Conservation (phyloP, 2,329 filamentous ascomycete genomes). For the Teratosphaeria gauchensis region DNA sequence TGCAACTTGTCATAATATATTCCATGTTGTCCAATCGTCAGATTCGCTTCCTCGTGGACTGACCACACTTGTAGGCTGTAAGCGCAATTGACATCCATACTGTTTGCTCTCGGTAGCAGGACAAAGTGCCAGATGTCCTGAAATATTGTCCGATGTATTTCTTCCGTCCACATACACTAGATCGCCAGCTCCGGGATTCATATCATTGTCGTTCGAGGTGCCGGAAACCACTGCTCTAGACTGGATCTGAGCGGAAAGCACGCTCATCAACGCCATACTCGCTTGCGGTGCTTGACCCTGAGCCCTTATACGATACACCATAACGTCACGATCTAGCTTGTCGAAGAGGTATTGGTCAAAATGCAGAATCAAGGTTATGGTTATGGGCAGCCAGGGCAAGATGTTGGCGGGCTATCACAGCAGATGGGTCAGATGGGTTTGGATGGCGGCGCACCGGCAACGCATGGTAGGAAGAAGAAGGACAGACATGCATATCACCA, state of each 20-base stretch:
- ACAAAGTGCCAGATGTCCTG: neutral
- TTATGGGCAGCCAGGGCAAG: conserved; percentile 1
- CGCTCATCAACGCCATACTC: neutral
- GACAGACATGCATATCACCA: conserved; percentile 87
- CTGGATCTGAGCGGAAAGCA: neutral
- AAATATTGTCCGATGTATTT: neutral
- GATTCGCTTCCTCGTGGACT: neutral
- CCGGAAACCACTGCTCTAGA: neutral
- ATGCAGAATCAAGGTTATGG: conserved; percentile 5
- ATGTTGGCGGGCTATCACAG: conserved; percentile 42
- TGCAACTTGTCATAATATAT: neutral
- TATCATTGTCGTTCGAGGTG: neutral
- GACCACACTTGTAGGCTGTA: neutral
- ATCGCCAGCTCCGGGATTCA: neutral
- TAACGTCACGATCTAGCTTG: neutral
- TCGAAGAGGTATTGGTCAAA: neutral
- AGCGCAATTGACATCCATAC: neutral
- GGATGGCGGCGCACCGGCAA: conserved; percentile 39
- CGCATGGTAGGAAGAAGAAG: conserved; percentile 71
- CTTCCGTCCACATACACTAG: neutral
- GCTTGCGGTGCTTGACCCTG: neutral
- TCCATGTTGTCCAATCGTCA: neutral
- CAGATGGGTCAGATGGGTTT: conserved; percentile 74
- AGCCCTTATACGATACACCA: neutral
- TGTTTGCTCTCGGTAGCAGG: neutral